These are phyloP conservation scores for Aspergillus carbonarius DNA, from an alignment of 2,329 filamentous ascomycete genomes.

Conservation along the genomic window DNA sequence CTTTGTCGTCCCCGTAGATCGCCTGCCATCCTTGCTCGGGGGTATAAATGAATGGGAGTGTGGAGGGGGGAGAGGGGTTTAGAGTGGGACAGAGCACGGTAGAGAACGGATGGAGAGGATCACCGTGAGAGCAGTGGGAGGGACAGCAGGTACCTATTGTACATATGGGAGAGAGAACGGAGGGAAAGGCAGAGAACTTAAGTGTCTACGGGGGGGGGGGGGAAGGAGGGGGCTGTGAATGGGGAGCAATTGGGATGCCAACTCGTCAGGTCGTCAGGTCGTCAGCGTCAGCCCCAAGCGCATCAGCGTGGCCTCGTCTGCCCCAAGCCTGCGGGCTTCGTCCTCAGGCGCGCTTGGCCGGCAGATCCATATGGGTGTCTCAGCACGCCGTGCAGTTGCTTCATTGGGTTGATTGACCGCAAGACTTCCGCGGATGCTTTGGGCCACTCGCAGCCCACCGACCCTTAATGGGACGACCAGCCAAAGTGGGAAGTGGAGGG, in stretches of 20 bases:
- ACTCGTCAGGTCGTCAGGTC: too few species aligned
- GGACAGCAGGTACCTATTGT: too few species aligned
- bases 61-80: not conserved
- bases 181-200: too few species aligned
- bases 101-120: too few species aligned
- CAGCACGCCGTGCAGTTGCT: not conserved
- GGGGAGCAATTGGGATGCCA: too few species aligned
- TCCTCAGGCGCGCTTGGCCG: not conserved
- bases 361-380: not conserved
- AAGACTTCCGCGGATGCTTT: not conserved
- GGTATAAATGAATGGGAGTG: not conserved
- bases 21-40: not conserved
- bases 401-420: not conserved
- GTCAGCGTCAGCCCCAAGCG: too few species aligned
- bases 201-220: too few species aligned
- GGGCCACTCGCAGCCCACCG: not conserved
- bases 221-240: too few species aligned
- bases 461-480: too few species aligned
- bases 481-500: too few species aligned
- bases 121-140: too few species aligned
- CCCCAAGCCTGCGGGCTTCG: not conserved
- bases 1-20: not conserved
- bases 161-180: too few species aligned
- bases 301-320: not conserved
- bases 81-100: not conserved